Evolutionary conservation across 805 yeast genomes (phyloP).

Genomic region (Maudiozyma turicensis): DNA sequence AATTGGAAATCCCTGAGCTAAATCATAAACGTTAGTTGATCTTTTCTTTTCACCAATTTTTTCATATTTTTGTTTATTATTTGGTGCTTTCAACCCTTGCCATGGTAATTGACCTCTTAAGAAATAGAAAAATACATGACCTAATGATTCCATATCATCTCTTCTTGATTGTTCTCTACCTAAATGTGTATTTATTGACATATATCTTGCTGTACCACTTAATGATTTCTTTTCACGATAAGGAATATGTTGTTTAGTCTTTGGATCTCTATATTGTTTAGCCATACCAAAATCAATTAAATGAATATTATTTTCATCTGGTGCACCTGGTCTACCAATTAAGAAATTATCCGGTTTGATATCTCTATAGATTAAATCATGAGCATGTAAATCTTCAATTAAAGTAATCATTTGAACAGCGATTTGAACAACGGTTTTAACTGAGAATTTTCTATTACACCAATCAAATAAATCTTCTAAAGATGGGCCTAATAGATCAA

Average conservation of each 20-base stretch:
- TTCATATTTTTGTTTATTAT: conserved; percentile 94
- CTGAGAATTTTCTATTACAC: conserved; percentile 87
- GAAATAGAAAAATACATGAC: conserved; percentile 94
- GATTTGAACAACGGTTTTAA: conserved; percentile 86
- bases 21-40: conserved; percentile 74
- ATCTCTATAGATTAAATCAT: conserved; percentile 88
- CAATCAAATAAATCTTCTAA: conserved; percentile 95
- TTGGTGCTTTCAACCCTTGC: conserved; percentile 98
- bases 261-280: conserved; percentile 93
- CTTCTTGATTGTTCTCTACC: conserved; percentile 96
- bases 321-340: conserved; percentile 82
- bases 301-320: conserved; percentile 78
- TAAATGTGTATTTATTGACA: conserved; percentile 94
- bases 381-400: conserved; percentile 79
- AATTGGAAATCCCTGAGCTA: conserved; percentile 82
- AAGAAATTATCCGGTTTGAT: conserved; percentile 96
- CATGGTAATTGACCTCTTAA: conserved; percentile 91
- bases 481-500: conserved; percentile 91
- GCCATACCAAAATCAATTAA: conserved; percentile 99
- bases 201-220: conserved; percentile 97
- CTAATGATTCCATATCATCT: conserved; percentile 93
- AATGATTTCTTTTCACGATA: conserved; percentile 92
- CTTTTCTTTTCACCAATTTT: conserved; percentile 95
- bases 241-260: conserved; percentile 91
- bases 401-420: conserved; percentile 90